Percentiles rank a stretch among this genome's conserved stretches.
These are phyloP conservation scores for Candida pini DNA, from an alignment of 805 yeast genomes.

Conservation along the genomic window DNA sequence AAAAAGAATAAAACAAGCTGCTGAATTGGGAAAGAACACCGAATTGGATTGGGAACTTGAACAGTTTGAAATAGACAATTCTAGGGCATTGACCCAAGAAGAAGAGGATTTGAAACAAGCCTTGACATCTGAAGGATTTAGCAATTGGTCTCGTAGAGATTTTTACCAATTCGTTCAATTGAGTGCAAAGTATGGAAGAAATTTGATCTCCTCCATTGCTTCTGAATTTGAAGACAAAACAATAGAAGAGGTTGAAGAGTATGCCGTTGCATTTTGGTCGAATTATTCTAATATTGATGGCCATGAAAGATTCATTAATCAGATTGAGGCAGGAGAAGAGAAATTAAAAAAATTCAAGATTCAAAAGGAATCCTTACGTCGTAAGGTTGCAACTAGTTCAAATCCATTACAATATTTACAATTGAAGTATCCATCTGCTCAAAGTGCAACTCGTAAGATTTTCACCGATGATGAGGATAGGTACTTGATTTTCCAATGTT, in stretches of 20 bases:
- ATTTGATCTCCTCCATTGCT: conserved; percentile 64
- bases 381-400: conserved; percentile 62
- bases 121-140: conserved; percentile 60
- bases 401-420: conserved; percentile 72
- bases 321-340: conserved; percentile 88
- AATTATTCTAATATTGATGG: conserved; percentile 79
- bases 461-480: conserved; percentile 90
- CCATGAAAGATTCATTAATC: conserved; percentile 72
- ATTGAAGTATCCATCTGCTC: conserved; percentile 62
- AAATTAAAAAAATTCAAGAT: conserved; percentile 55
- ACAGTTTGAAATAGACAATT: conserved; percentile 67
- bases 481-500: conserved; percentile 73
- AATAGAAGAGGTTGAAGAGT: conserved; percentile 69
- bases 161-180: conserved; percentile 74
- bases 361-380: conserved; percentile 75
- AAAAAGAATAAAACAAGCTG: conserved; percentile 58
- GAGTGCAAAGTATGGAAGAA: conserved; percentile 76
- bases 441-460: conserved; percentile 51
- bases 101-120: conserved; percentile 62
- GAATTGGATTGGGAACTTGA: conserved; percentile 37
- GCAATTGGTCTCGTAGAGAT: conserved; percentile 83
- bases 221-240: conserved; percentile 79
- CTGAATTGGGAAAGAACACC: conserved; percentile 56
- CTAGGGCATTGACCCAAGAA: conserved; percentile 79
- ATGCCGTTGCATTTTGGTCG: conserved; percentile 78